A percentile compares a stretch with the other conserved stretches of the same genome.
phyloP scores from a whole-genome alignment of 495 filamentous ascomycete genomes.

The Penicillium mononematosum region DNA sequence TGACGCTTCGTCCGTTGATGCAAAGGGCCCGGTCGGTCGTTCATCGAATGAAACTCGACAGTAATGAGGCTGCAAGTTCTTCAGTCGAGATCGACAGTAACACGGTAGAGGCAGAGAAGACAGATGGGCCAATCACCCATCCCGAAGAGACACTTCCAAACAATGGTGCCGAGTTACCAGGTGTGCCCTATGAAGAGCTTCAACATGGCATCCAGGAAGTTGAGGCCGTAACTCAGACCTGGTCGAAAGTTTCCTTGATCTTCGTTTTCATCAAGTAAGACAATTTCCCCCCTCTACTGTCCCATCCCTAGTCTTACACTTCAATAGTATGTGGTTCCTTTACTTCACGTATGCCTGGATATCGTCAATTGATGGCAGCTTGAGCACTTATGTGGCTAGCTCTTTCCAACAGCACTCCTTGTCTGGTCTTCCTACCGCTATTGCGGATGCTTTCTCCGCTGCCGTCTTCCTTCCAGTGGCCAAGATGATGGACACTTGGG shows the following conservation, averaged over 20 bases:
- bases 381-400: conserved; percentile 35
- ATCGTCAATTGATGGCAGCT: conserved; percentile 28
- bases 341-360: conserved; percentile 28
- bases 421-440: conserved; percentile 29
- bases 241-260: conserved; percentile 33
- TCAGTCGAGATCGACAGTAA: not conserved
- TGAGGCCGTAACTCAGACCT: conserved; percentile 38
- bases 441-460: conserved; percentile 53
- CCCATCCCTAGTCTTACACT: not conserved
- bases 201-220: conserved; percentile 38
- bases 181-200: conserved; percentile 13
- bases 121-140: conserved; percentile 2
- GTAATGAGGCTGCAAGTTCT: conserved; percentile 6
- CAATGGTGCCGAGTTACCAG: conserved; percentile 12
- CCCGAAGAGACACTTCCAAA: conserved; percentile 8
- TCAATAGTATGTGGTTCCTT: conserved; percentile 36
- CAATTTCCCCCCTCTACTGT: not conserved
- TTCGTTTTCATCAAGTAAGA: conserved; percentile 37
- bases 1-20: conserved; percentile 14
- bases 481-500: conserved; percentile 66
- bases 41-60: conserved; percentile 5
- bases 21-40: conserved; percentile 14
- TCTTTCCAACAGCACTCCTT: conserved; percentile 36
- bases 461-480: conserved; percentile 60
- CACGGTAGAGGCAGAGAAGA: conserved; percentile 2